These are phyloP conservation scores for Acanthamoeba comandoni DNA, from an alignment of 208 protist genomes.

Conservation along the genomic window DNA sequence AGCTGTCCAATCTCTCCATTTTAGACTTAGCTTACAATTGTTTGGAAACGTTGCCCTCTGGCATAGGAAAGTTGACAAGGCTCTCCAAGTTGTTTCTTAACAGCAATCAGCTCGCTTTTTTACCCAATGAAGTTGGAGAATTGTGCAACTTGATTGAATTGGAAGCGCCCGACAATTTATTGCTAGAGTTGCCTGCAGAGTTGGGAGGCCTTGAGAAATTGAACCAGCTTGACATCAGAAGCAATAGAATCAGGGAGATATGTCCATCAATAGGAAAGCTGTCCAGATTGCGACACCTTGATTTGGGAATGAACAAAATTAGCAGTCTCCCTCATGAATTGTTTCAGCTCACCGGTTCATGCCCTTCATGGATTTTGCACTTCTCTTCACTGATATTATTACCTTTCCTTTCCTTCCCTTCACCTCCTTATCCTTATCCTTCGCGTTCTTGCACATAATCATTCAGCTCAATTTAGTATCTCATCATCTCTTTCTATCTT, in stretches of 20 bases:
- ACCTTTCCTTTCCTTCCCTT: no score
- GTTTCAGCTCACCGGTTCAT: neutral
- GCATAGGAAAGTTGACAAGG: neutral
- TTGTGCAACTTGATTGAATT: slow-evolving; percentile 14
- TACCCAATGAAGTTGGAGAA: slow-evolving; percentile 5
- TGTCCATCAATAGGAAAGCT: slow-evolving; percentile 45
- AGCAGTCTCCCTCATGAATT: slow-evolving; percentile 24
- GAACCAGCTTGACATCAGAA: slow-evolving; percentile 48
- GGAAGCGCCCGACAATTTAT: neutral
- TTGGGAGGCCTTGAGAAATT: slow-evolving; percentile 10
- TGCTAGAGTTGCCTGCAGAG: slow-evolving; percentile 11
- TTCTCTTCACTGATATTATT: no score
- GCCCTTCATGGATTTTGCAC: no score
- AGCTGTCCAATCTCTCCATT: slow-evolving; percentile 14
- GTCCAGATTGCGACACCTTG: slow-evolving; percentile 2
- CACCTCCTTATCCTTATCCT: no score
- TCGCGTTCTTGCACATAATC: no score
- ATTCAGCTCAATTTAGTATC: no score
- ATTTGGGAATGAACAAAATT: slow-evolving; percentile 51
- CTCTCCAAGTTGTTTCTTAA: slow-evolving; percentile 17
- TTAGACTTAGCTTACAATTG: slow-evolving; percentile 62
- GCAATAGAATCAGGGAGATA: slow-evolving; percentile 34
- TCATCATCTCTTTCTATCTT: no score
- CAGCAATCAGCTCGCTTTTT: neutral
- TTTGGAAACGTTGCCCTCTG: slow-evolving; percentile 19